Evolutionary conservation across 2,329 filamentous ascomycete genomes (phyloP), one percentile per base, ranked within the genome.

Genomic region (Nannizziopsis arthrosporioides): DNA sequence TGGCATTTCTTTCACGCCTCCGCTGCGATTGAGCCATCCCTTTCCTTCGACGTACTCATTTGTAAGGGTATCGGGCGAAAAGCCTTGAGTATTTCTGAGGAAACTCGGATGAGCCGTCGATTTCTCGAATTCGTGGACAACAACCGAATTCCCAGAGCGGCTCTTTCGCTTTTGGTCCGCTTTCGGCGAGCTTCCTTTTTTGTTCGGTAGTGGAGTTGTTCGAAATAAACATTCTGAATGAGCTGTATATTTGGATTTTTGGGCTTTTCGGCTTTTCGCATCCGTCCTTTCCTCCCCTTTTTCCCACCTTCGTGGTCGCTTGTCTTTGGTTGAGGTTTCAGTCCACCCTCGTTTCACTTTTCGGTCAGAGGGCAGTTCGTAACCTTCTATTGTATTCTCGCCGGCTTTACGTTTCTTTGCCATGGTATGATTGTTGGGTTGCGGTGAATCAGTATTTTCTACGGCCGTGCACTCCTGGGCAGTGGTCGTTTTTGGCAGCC

Each of bases 331-430:
- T 43, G 48, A n/a, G 14, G 19, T 43, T 52, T 88, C 84, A 0
- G 85, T 90, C 89, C 89, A 94, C 4, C 88, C 89, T 52, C 89
- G 76, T 72, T 92, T 93, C 52, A 95, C 81, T 59, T 85, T 85
- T 56, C 89, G 79, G 41, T 79, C 82, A 14, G 79, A 73, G 5
- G 81, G 76, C 35, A 98, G 69, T 59, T 84, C 79, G 42, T 87
- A 73, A 3, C 88, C 92, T 18, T 73, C 68, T n/a, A 82, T 51
- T 1, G 81, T 68, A 32, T 72, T 71, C 17, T 74, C 69, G 42
- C 71, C 68, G 59, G 57, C 78, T 61, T 73, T 73, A 64, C 60
- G 78, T 66, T 58, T 81, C 56, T 70, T 73, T 2, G 61, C 65
- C 51, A 55, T 56, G 59, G 68, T 63, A 62, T 65, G 55, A 71